Conservation (phyloP, 2,329 filamentous ascomycete genomes). For the Xylariaceae sp. region DNA sequence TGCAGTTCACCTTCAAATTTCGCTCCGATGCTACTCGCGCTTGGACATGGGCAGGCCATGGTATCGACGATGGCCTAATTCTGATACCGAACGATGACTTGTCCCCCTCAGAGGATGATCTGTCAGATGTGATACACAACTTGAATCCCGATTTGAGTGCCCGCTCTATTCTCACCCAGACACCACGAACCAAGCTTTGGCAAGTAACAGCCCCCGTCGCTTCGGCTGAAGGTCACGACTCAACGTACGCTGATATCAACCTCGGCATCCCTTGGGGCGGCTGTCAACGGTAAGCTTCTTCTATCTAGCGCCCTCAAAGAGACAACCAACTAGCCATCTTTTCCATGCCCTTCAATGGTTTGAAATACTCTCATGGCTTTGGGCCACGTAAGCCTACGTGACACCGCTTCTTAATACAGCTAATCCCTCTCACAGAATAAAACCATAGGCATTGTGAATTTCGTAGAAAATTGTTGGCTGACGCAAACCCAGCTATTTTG, state of each 20-base stretch:
- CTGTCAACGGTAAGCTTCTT: constrained; percentile 48
- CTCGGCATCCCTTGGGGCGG: constrained; percentile 63
- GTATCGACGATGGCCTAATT: constrained; percentile 61
- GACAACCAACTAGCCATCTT: background rate
- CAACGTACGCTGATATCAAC: constrained; percentile 53
- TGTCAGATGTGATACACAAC: constrained; percentile 56
- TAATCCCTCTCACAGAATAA: too few relatives aligned
- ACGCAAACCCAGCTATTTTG: constrained; percentile 64
- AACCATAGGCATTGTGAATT: background rate
- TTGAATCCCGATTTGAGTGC: constrained; percentile 57
- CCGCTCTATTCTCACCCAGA: constrained; percentile 59
- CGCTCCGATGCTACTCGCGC: constrained; percentile 47
- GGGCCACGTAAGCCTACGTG: too few relatives aligned
- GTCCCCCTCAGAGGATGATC: constrained; percentile 30
- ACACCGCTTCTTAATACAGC: too few relatives aligned
- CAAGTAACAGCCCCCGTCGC: constrained; percentile 57
- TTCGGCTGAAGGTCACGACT: constrained; percentile 54
- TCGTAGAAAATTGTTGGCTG: constrained; percentile 14
- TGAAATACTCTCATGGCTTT: background rate
- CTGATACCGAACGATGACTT: constrained; percentile 42
- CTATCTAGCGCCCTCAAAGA: constrained; percentile 1
- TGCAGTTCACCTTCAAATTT: constrained; percentile 72
- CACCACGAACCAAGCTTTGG: constrained; percentile 69
- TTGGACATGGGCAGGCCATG: constrained; percentile 72
- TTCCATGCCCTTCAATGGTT: background rate